Percentiles rank a stretch among this genome's conserved stretches.
Conservation (phyloP, 129 eudicot species). For the carrot (Daucus carota) region DNA sequence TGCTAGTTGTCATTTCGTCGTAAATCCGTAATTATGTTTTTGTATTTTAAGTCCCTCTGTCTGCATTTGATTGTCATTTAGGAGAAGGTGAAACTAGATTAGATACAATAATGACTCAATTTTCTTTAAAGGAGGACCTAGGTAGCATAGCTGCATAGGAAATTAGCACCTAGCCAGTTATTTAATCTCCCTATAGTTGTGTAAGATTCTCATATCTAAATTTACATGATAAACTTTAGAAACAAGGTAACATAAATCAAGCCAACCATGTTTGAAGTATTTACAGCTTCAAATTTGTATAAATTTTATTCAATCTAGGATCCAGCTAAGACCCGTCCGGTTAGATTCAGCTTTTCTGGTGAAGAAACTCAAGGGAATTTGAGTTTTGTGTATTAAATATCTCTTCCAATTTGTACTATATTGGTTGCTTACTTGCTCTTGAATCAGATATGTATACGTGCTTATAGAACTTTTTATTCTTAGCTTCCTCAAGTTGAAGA, state of each 20-base stretch:
- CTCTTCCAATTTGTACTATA: not conserved
- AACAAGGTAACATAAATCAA: not conserved
- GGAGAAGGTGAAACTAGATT: not conserved
- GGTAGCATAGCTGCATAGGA: not conserved
- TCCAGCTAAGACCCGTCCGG: not conserved
- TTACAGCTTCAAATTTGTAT: not conserved
- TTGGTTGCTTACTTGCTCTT: not conserved
- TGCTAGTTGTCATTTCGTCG: slow-evolving; percentile 3
- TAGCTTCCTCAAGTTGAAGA: too few species aligned
- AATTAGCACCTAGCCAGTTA: not conserved
- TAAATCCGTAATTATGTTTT: not conserved
- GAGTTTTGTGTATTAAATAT: not conserved
- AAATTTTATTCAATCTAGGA: not conserved
- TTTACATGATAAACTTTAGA: not conserved
- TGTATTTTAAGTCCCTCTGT: not conserved
- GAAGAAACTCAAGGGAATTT: not conserved
- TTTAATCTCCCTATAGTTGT: not conserved
- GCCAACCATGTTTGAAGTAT: not conserved
- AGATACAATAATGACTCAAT: not conserved
- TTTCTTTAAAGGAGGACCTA: not conserved
- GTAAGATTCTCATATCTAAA: not conserved
- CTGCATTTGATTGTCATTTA: not conserved
- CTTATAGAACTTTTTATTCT: not conserved
- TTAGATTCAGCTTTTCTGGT: not conserved
- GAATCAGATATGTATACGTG: not conserved